Base-by-base conservation (phyloP, 306 rosid genomes). In the Castanospermum australe region DNA sequence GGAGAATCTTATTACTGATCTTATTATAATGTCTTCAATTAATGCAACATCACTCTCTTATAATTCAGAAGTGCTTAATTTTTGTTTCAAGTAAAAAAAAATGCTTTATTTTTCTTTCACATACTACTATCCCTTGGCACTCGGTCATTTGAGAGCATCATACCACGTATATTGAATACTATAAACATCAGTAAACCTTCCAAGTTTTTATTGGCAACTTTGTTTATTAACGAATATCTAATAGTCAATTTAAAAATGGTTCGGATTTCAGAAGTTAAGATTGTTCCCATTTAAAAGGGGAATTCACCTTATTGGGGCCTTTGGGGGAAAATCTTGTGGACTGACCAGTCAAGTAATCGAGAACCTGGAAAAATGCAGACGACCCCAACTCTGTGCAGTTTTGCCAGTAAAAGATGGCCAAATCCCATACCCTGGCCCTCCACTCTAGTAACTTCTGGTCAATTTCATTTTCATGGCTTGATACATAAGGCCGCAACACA, bases 361-460 rank as follows among this genome's bases (percentile, higher is more conserved):
- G 56, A 77, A 84, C 81, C 51, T 93, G 92, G 70, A 88, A 80
- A 77, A 92, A 85, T 2, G 94, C 88, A 4, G 90, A 33, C 30
- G 90, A 88, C 4, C 97, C 95, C 42, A 89, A 75, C 12, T 91
- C 86, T n/a, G 97, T 57, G 75, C 89, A 93, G 78, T 91, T 84
- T 80, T 90, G 83, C 88, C 92, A 79, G 83, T 96, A 87, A 86
- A 88, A 90, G 5, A 89, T 45, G 42, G 92, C 91, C 79, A 93
- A 82, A 73, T 93, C 96, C 99, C 97, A 91, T 28, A 72, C 90
- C 54, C 92, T 89, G 2, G 74, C 81, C 77, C 91, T 89, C 92
- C 93, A 86, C 75, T 87, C 96, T 2, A 73, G 64, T 48, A 96
- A 47, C 85, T 85, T 91, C 60, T 56, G 72, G 36, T 96, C 98